Conservation (phyloP, 1,284 basidiomycete species). For the Microstroma glucosiphilum region DNA sequence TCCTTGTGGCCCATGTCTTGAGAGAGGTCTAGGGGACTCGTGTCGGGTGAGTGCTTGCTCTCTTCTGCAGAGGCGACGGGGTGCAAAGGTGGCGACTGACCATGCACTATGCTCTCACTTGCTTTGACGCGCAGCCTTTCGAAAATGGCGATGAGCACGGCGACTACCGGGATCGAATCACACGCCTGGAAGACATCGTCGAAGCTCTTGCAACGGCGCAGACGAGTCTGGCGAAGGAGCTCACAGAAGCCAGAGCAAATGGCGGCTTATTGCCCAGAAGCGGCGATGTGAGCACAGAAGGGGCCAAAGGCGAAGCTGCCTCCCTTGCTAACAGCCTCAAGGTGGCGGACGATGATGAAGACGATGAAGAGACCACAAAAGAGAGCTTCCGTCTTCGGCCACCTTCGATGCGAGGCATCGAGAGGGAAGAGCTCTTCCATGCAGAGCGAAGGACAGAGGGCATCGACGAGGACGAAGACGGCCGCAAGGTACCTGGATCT, state of each 20-base stretch:
- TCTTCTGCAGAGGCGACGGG: neutral
- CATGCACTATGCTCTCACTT: neutral
- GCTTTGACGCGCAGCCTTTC: slow-evolving; percentile 17
- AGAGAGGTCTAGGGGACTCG: slow-evolving; percentile 38
- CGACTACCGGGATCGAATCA: slow-evolving; percentile 39
- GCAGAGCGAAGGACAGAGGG: slow-evolving; percentile 10
- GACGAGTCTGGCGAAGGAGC: slow-evolving; percentile 34
- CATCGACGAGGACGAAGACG: slow-evolving; percentile 4
- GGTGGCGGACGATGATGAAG: slow-evolving; percentile 20
- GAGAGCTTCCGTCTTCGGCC: slow-evolving; percentile 14
- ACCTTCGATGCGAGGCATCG: slow-evolving; percentile 30
- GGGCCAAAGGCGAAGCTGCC: neutral
- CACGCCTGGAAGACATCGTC: slow-evolving; percentile 44
- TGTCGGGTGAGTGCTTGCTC: slow-evolving; percentile 21
- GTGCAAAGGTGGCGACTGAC: neutral
- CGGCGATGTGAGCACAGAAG: neutral
- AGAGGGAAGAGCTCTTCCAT: slow-evolving; percentile 35
- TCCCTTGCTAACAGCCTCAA: neutral
- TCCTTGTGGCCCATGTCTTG: slow-evolving; percentile 42
- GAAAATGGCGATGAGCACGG: slow-evolving; percentile 45
- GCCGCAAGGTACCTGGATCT: slow-evolving; percentile 4
- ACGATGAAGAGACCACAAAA: slow-evolving; percentile 10
- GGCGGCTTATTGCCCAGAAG: neutral
- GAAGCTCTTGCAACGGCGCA: slow-evolving; percentile 43
- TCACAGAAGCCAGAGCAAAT: slow-evolving; percentile 14